Conservation (phyloP, 805 yeast species). For the Candida suzukii region DNA sequence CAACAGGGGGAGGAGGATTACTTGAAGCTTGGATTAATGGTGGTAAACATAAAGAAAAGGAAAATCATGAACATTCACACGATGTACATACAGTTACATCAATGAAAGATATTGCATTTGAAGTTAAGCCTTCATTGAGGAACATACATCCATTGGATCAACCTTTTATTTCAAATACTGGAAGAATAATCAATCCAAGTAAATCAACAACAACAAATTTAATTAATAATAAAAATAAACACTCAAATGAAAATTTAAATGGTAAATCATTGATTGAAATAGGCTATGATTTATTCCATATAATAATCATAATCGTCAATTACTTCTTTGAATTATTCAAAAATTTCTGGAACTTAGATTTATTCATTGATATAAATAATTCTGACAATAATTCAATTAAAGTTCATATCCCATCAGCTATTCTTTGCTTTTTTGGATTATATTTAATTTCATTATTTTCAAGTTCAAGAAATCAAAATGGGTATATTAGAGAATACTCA, state of each 20-base stretch:
- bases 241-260: not conserved
- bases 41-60: not conserved
- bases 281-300: conserved; percentile 8
- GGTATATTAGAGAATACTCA: not conserved
- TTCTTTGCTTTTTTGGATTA: conserved; percentile 6
- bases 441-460: conserved; percentile 6
- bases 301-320: conserved; percentile 5
- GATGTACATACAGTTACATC: not conserved
- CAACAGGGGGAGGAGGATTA: not conserved
- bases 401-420: conserved; percentile 21
- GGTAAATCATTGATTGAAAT: not conserved
- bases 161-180: conserved; percentile 8
- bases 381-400: conserved; percentile 14
- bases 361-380: conserved; percentile 16
- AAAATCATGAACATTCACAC: not conserved
- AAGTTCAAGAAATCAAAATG: not conserved
- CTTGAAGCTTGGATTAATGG: not conserved
- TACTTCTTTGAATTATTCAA: conserved; percentile 4
- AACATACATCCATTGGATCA: conserved; percentile 26
- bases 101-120: conserved; percentile 23
- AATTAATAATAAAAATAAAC: too few relatives aligned
- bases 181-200: not conserved
- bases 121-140: conserved; percentile 10
- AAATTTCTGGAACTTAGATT: conserved; percentile 20
- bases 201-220: not conserved